Evolutionary conservation across 192 early-diverging fungal genomes (phyloP).

Genomic region (Geranomyces michiganensis): DNA sequence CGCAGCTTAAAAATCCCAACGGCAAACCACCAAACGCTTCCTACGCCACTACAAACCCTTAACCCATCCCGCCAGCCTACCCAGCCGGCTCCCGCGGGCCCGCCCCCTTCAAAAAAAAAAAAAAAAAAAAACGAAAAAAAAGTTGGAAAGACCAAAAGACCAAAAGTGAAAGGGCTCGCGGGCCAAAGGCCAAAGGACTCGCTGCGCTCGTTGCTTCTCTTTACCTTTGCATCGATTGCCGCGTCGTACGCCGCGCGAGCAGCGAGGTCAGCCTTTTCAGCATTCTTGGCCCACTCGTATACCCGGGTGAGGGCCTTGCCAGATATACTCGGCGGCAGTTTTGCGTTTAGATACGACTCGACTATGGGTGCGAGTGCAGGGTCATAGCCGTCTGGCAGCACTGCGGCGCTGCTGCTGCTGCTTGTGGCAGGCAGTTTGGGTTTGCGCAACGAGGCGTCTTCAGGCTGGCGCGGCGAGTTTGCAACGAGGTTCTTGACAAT

Average conservation of each 20-base stretch:
- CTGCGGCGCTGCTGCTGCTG: background rate
- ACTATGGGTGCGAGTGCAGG: background rate
- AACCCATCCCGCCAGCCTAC: background rate
- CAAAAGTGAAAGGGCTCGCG: too few species aligned
- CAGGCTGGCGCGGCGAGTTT: background rate
- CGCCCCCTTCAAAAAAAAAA: too few species aligned
- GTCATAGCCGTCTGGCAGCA: background rate
- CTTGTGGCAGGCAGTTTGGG: background rate
- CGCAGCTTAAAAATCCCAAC: too few species aligned
- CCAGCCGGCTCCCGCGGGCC: background rate
- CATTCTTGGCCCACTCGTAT: slow-evolving; percentile 32
- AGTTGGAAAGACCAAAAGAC: too few species aligned
- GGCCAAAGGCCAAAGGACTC: too few species aligned
- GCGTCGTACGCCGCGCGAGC: slow-evolving; percentile 23
- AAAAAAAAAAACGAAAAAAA: too few species aligned
- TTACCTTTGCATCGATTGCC: slow-evolving; percentile 32
- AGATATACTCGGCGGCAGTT: slow-evolving; percentile 16
- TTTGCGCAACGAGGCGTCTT: slow-evolving; percentile 6
- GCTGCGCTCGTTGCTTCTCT: too few species aligned
- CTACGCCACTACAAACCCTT: too few species aligned
- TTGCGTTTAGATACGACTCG: slow-evolving; percentile 3
- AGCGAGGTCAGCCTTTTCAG: slow-evolving; percentile 18
- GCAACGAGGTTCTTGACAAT: background rate
- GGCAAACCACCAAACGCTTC: too few species aligned
- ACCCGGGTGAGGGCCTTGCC: slow-evolving; percentile 12